Conservation (phyloP, 192 early-diverging fungal genomes). For the Pecoramyces ruminantium region DNA sequence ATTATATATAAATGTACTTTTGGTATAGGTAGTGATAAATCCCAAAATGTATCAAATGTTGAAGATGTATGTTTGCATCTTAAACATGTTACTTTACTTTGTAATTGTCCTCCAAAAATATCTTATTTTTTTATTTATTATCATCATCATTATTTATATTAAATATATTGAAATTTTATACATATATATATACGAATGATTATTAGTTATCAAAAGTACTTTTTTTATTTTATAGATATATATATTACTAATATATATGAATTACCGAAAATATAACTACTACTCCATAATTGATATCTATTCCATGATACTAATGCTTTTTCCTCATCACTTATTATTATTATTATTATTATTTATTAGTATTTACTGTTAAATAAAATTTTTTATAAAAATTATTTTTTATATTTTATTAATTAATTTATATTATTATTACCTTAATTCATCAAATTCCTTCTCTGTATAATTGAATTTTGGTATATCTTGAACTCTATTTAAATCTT, state of each 20-base stretch:
- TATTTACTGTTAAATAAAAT: too few species aligned
- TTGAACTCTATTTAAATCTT: slow-evolving; percentile 22
- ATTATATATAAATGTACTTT: slow-evolving; percentile 6
- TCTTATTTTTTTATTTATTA: slow-evolving; percentile 6
- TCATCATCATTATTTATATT: too few species aligned
- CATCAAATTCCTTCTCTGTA: slow-evolving; percentile 18
- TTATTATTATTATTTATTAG: too few species aligned
- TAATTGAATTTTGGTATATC: slow-evolving; percentile 15
- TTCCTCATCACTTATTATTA: slow-evolving; percentile 21
- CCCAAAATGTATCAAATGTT: slow-evolving; percentile 40
- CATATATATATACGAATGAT: too few species aligned
- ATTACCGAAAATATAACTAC: slow-evolving; percentile 17
- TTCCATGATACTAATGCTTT: slow-evolving; percentile 27
- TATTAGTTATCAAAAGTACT: too few species aligned
- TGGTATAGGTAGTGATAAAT: slow-evolving; percentile 33
- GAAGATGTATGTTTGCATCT: slow-evolving; percentile 18
- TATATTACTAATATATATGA: too few species aligned
- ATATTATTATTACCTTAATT: slow-evolving; percentile 11
- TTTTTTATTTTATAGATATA: too few species aligned
- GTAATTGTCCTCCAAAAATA: slow-evolving; percentile 33
- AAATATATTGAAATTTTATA: too few species aligned
- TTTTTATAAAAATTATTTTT: too few species aligned
- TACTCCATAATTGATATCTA: neutral
- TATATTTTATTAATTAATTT: too few species aligned
- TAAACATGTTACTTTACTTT: slow-evolving; percentile 22